Conservation (phyloP, 1,139 yeast genomes). For the Scheffersomyces stambukii region DNA sequence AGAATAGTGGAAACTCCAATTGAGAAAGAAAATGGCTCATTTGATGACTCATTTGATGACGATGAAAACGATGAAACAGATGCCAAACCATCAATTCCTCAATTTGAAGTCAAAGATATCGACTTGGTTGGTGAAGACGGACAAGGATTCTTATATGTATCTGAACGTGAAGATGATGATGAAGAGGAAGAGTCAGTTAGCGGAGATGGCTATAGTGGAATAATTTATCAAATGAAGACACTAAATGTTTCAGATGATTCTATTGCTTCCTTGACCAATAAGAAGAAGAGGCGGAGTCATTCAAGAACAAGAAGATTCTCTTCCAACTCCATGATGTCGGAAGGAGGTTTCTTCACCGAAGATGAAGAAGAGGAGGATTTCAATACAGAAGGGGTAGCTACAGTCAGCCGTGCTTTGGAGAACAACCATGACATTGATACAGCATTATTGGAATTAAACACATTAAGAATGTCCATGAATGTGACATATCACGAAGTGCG, state of each 20-base stretch:
- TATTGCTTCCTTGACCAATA: slow-evolving; percentile 55
- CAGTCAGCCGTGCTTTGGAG: slow-evolving; percentile 86
- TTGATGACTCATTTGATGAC: slow-evolving; percentile 22
- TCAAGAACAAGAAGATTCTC: slow-evolving; percentile 34
- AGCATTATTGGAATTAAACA: slow-evolving; percentile 85
- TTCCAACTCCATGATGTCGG: slow-evolving; percentile 36
- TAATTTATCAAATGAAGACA: slow-evolving; percentile 57
- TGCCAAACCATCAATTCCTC: slow-evolving; percentile 6
- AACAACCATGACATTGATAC: slow-evolving; percentile 92
- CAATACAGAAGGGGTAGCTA: slow-evolving; percentile 84
- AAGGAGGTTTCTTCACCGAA: slow-evolving; percentile 27
- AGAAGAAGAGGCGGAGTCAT: slow-evolving; percentile 27
- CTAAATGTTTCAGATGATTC: slow-evolving; percentile 79
- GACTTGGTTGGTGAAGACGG: slow-evolving; percentile 59
- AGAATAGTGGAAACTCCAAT: slow-evolving; percentile 51
- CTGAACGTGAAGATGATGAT: slow-evolving; percentile 38
- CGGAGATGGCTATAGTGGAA: slow-evolving; percentile 28
- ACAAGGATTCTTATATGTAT: slow-evolving; percentile 53
- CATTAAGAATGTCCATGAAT: slow-evolving; percentile 95
- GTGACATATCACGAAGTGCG: slow-evolving; percentile 93
- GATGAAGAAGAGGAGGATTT: slow-evolving; percentile 90
- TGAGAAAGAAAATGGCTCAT: slow-evolving; percentile 21
- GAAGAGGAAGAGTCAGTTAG: slow-evolving; percentile 31
- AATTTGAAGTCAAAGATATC: slow-evolving; percentile 19
- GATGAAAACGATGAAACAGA: slow-evolving; percentile 22